phyloP scores from a whole-genome alignment of 139 green algal species.

The Asterochloris erici region DNA sequence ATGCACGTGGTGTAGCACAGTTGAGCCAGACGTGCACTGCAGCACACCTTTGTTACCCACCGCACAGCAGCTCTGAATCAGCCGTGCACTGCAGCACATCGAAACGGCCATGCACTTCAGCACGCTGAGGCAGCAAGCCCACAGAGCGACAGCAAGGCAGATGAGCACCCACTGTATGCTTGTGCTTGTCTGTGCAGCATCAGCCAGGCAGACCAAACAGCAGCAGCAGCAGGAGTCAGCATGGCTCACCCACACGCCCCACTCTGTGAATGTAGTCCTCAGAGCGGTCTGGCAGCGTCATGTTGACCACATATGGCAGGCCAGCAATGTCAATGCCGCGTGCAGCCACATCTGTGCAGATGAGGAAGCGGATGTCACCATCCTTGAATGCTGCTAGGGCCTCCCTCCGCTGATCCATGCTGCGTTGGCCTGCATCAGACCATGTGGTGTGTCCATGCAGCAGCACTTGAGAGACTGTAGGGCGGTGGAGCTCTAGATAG shows the following conservation, averaged over 20 bases:
- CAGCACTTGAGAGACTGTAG: too few species aligned
- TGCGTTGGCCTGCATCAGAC: conserved; percentile 4
- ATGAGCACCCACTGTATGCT: too few species aligned
- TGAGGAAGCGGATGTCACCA: conserved; percentile 77
- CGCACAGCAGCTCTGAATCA: too few species aligned
- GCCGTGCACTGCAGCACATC: too few species aligned
- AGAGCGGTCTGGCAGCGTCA: conserved; percentile 72
- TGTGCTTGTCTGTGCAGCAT: neutral
- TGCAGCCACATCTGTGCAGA: conserved; percentile 86
- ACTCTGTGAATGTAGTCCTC: conserved; percentile 88
- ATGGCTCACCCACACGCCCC: conserved; percentile 52
- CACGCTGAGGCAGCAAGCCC: too few species aligned
- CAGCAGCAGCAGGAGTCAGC: neutral
- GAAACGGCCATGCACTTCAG: too few species aligned
- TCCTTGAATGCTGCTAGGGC: conserved; percentile 75
- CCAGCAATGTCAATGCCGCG: conserved; percentile 82
- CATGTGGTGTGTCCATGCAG: too few species aligned
- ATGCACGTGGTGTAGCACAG: too few species aligned
- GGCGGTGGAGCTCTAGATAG: too few species aligned
- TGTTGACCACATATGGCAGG: conserved; percentile 87
- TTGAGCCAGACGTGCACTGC: too few species aligned
- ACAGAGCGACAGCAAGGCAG: too few species aligned
- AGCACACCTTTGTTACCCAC: too few species aligned
- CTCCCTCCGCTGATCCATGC: conserved; percentile 66
- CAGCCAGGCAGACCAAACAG: neutral